Percentiles rank a stretch among this genome's conserved stretches.
Conservation (phyloP, 83 land plant species). For the Isoetes engelmannii region DNA sequence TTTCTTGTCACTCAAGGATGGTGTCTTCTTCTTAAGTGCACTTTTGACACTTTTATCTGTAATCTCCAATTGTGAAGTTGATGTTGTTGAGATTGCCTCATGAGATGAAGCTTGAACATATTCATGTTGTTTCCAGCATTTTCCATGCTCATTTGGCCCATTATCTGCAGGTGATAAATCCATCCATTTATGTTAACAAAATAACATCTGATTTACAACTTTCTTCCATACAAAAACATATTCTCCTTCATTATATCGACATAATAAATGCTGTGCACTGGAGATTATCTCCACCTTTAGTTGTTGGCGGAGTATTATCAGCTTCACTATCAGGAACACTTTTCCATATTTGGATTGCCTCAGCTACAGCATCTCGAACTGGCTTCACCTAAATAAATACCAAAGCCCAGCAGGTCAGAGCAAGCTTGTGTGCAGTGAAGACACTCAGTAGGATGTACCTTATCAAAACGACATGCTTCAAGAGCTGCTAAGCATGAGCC, state of each 20-base stretch:
- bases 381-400: conserved; percentile 43
- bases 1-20: conserved; percentile 19
- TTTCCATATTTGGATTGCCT: conserved; percentile 55
- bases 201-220: too few relatives aligned
- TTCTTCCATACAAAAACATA: too few relatives aligned
- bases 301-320: conserved; percentile 3
- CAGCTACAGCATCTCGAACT: conserved; percentile 59
- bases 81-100: too few relatives aligned
- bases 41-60: neutral
- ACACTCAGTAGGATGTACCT: conserved; percentile 23
- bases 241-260: too few relatives aligned
- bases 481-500: conserved; percentile 32
- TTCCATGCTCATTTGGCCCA: too few relatives aligned
- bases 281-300: conserved; percentile 28
- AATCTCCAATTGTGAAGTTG: too few relatives aligned
- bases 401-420: conserved; percentile 6
- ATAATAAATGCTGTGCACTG: neutral
- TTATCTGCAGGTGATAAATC: too few relatives aligned
- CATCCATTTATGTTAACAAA: too few relatives aligned
- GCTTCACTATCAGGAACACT: conserved; percentile 22
- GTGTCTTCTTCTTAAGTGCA: conserved; percentile 11
- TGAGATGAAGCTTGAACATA: too few relatives aligned
- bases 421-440: too few relatives aligned
- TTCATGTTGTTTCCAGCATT: too few relatives aligned
- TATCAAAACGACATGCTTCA: conserved; percentile 54